A percentile compares a stretch with the other conserved stretches of the same genome.
These are phyloP conservation scores for Phytopythium vexans DNA, from an alignment of 352 stramenopile genomes.

Conservation along the genomic window DNA sequence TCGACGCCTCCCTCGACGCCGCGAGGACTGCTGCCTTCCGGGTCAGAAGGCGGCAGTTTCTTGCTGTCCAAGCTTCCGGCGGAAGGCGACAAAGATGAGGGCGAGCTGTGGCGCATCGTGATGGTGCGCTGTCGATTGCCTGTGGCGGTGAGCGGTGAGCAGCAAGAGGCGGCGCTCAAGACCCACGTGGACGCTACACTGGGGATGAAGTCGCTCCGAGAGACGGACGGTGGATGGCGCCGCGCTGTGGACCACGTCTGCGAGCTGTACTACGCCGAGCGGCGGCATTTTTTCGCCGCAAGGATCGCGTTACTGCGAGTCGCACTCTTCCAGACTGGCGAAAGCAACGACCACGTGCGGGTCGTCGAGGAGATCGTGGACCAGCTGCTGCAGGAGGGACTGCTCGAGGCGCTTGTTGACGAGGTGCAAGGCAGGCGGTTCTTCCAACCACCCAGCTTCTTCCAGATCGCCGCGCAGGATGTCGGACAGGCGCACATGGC, in stretches of 20 bases:
- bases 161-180: conserved; percentile 25
- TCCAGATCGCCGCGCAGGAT: conserved; percentile 18
- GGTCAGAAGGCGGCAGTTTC: not conserved
- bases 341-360: not conserved
- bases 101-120: conserved; percentile 26
- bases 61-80: conserved; percentile 1
- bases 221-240: conserved; percentile 10
- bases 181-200: conserved; percentile 6
- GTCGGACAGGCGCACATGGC: conserved; percentile 24
- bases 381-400: conserved; percentile 50
- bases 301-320: conserved; percentile 53
- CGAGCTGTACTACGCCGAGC: conserved; percentile 31
- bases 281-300: conserved; percentile 47
- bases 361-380: conserved; percentile 37
- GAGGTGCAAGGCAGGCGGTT: conserved; percentile 49
- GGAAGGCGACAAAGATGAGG: conserved; percentile 3
- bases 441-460: conserved; percentile 29
- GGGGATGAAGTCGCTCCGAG: not conserved
- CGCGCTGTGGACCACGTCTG: conserved; percentile 22
- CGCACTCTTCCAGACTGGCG: conserved; percentile 3
- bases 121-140: conserved; percentile 28
- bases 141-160: conserved; percentile 11
- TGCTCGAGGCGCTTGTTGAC: conserved; percentile 51
- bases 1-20: conserved; percentile 18
- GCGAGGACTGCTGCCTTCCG: not conserved